phyloP scores from a whole-genome alignment of 805 yeast species.

The Ogataea trehalophila region DNA sequence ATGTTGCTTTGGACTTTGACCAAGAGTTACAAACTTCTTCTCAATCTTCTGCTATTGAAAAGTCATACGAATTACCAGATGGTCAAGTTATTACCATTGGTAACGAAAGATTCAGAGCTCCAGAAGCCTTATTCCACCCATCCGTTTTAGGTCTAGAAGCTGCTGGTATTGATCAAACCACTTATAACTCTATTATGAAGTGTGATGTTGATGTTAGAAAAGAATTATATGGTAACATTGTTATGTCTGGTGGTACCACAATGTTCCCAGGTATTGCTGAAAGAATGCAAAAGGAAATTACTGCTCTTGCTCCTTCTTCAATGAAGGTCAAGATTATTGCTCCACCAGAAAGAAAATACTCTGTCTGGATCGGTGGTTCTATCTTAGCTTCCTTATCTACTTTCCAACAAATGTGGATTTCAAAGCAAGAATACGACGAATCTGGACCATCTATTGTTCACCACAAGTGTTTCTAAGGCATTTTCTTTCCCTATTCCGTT shows the following conservation, averaged over 20 bases:
- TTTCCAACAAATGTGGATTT: conserved; percentile 99
- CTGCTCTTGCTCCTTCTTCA: conserved; percentile 98
- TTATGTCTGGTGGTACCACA: conserved; percentile 99
- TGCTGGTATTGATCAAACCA: conserved; percentile 98
- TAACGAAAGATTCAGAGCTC: conserved; percentile 99
- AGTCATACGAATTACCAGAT: conserved; percentile 98
- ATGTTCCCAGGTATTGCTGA: conserved; percentile 99
- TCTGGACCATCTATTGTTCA: conserved; percentile 99
- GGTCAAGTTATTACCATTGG: conserved; percentile 99
- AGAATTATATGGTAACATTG: conserved; percentile 98
- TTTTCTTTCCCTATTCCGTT: background rate
- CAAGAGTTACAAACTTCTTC: conserved; percentile 99
- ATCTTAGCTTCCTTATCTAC: conserved; percentile 97
- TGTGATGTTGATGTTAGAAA: conserved; percentile 99
- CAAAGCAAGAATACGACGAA: conserved; percentile 99
- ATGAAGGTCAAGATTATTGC: conserved; percentile 99
- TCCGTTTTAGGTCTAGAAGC: conserved; percentile 85
- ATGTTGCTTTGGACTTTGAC: conserved; percentile 98
- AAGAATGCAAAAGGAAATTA: conserved; percentile 99
- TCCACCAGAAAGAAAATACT: conserved; percentile 99
- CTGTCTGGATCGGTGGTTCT: conserved; percentile 99
- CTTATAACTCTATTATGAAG: conserved; percentile 92
- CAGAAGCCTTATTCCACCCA: conserved; percentile 99
- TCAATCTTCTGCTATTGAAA: conserved; percentile 96
- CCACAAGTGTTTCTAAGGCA: conserved; percentile 82